A percentile compares a stretch with the other conserved stretches of the same genome.
These are phyloP conservation scores for Aureobasidium sp. DNA, from an alignment of 2,329 filamentous ascomycete genomes.

Conservation along the genomic window DNA sequence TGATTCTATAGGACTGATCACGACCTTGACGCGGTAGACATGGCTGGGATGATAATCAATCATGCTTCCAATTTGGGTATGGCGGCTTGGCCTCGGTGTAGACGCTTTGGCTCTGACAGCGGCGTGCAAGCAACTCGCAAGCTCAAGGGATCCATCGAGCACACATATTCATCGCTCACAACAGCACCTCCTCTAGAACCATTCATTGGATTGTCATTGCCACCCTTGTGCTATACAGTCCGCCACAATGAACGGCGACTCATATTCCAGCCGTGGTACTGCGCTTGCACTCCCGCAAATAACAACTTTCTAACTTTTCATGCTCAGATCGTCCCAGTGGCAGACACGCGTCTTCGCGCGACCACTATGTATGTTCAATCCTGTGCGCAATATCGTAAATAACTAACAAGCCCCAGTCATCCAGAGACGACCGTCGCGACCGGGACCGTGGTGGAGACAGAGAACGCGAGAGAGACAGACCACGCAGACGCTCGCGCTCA, in stretches of 20 bases:
- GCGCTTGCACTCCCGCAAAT: slow-evolving; percentile 25
- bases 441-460: slow-evolving; percentile 41
- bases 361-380: slow-evolving; percentile 31
- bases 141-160: background rate
- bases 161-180: background rate
- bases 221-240: background rate
- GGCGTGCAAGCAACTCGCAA: background rate
- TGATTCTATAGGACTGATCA: background rate
- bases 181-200: background rate
- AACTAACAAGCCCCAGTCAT: slow-evolving; percentile 27
- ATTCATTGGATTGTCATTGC: slow-evolving; percentile 1
- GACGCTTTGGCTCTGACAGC: background rate
- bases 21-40: slow-evolving; percentile 8
- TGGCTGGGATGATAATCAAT: background rate
- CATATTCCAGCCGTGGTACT: slow-evolving; percentile 69
- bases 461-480: slow-evolving; percentile 44
- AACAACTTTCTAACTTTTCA: slow-evolving; percentile 31
- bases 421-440: slow-evolving; percentile 35
- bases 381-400: slow-evolving; percentile 22
- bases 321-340: slow-evolving; percentile 29
- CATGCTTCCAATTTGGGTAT: background rate
- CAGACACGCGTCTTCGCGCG: slow-evolving; percentile 28
- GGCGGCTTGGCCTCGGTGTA: slow-evolving; percentile 1
- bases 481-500: slow-evolving; percentile 74
- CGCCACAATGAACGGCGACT: slow-evolving; percentile 73